These are phyloP conservation scores for Trifolium repens DNA, from an alignment of 306 rosid species.

Conservation along the genomic window DNA sequence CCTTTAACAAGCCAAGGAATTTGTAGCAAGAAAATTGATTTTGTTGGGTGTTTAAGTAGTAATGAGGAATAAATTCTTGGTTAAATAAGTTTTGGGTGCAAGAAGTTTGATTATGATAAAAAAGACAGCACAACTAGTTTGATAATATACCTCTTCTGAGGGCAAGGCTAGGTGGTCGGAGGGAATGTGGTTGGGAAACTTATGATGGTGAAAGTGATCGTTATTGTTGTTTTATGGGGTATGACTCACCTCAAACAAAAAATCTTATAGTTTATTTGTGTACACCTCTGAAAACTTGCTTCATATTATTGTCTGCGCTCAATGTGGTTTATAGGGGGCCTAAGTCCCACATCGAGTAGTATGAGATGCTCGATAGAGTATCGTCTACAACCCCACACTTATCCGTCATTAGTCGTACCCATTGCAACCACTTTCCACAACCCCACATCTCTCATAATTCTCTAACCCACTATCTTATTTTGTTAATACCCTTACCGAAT, in stretches of 20 bases:
- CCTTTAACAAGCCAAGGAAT: background rate
- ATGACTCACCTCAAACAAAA: background rate
- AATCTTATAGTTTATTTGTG: background rate
- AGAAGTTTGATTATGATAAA: background rate
- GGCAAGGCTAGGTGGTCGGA: background rate
- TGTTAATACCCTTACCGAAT: background rate
- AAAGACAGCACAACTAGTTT: background rate
- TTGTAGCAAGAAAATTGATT: background rate
- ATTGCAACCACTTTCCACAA: background rate
- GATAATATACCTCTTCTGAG: background rate
- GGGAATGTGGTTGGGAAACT: background rate
- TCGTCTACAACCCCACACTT: background rate
- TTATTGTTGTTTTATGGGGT: background rate
- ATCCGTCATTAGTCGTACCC: background rate
- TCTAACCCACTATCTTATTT: background rate
- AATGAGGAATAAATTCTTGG: constrained; percentile 5
- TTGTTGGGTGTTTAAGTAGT: background rate
- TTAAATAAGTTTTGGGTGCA: constrained; percentile 5
- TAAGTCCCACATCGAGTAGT: background rate
- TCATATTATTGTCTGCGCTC: background rate
- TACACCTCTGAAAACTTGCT: background rate
- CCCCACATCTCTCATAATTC: background rate
- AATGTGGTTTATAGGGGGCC: background rate
- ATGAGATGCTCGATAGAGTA: background rate
- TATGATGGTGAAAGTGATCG: background rate